Percentiles rank a stretch among this genome's conserved stretches.
Evolutionary conservation across 352 stramenopile species (phyloP).

Genomic region (Phytophthora citricola): DNA sequence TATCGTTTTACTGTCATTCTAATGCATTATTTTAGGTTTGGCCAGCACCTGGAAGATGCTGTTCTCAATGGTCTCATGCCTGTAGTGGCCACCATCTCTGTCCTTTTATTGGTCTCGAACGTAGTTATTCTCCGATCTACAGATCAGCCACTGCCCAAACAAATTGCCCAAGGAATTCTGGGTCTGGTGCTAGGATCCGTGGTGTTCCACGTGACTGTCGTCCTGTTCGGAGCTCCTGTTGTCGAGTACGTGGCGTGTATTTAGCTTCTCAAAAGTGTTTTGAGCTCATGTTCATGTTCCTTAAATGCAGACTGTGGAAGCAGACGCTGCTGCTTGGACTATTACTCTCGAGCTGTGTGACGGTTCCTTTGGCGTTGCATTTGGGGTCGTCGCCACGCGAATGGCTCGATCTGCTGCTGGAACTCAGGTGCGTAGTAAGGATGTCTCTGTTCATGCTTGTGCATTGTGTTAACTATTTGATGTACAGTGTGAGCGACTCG

Average conservation of each 20-base stretch:
- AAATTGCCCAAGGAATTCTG: constrained; percentile 28
- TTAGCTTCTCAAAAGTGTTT: background rate
- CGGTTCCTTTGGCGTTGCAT: constrained; percentile 54
- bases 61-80: constrained; percentile 52
- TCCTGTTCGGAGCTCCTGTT: constrained; percentile 81
- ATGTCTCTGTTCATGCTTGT: background rate
- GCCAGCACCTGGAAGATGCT: constrained; percentile 51
- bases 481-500: constrained; percentile 41
- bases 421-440: constrained; percentile 42
- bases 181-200: constrained; percentile 47
- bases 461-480: constrained; percentile 1
- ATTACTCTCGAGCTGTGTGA: constrained; percentile 56
- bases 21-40: constrained; percentile 26
- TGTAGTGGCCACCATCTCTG: constrained; percentile 41
- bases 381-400: constrained; percentile 41
- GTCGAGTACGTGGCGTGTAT: constrained; percentile 46
- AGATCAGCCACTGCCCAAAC: constrained; percentile 5
- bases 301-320: constrained; percentile 51
- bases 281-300: constrained; percentile 6
- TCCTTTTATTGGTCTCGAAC: constrained; percentile 38
- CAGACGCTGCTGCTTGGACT: constrained; percentile 74
- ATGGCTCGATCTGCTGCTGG: constrained; percentile 64
- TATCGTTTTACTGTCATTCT: background rate
- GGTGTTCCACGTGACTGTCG: constrained; percentile 64
- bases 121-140: constrained; percentile 36